Evolutionary conservation across 192 early-diverging fungal species (phyloP).

Genomic region (Phycomyces nitens): DNA sequence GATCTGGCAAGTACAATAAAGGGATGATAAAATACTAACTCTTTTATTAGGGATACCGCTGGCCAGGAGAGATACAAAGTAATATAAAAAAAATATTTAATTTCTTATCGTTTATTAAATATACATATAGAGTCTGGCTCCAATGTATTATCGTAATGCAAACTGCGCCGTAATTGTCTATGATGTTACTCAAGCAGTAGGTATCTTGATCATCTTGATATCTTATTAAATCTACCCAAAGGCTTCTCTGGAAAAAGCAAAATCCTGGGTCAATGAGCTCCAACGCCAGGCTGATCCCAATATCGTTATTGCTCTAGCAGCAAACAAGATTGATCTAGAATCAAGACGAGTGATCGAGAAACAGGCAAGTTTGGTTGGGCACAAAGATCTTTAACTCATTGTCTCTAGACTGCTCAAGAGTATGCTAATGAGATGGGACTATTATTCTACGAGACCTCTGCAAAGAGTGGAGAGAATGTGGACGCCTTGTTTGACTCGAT

Average conservation of each 20-base stretch:
- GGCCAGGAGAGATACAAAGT: conserved; percentile 71
- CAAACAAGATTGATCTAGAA: conserved; percentile 65
- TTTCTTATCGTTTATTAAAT: no score
- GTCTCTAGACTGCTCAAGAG: conserved; percentile 49
- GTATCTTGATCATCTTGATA: conserved; percentile 15
- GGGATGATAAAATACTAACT: background rate
- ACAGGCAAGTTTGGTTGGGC: conserved; percentile 51
- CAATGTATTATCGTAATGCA: conserved; percentile 73
- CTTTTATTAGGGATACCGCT: conserved; percentile 59
- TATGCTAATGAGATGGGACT: conserved; percentile 59
- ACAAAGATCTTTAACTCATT: no score
- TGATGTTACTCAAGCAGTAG: conserved; percentile 69
- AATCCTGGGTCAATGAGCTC: conserved; percentile 71
- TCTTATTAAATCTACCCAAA: background rate
- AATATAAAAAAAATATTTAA: no score
- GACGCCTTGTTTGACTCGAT: conserved; percentile 55
- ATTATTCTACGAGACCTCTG: conserved; percentile 61
- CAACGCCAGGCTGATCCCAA: conserved; percentile 70
- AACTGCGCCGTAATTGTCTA: conserved; percentile 69
- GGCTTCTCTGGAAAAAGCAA: conserved; percentile 68
- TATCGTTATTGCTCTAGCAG: conserved; percentile 70
- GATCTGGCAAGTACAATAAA: conserved; percentile 60
- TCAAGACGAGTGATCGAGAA: conserved; percentile 60
- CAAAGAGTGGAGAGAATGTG: conserved; percentile 57
- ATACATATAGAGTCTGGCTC: conserved; percentile 51